Conservation (phyloP, 768 basidiomycete genomes). For the Boletus eberwhitei region DNA sequence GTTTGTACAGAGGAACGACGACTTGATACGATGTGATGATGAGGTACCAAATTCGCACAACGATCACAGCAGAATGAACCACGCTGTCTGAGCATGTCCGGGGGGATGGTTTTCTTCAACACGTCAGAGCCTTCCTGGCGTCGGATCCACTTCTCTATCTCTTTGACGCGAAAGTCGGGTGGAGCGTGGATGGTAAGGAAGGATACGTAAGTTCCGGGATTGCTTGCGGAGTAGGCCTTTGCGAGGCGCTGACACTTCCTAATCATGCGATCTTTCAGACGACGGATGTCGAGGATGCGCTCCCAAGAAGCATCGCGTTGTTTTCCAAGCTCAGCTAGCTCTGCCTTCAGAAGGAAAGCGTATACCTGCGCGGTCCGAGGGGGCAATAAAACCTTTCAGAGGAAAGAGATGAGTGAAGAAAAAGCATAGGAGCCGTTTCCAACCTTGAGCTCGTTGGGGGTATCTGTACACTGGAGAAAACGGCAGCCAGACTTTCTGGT, state of each 20-base stretch:
- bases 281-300: slow-evolving; percentile 69
- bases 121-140: slow-evolving; percentile 38
- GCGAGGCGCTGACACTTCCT: slow-evolving; percentile 71
- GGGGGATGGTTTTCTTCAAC: slow-evolving; percentile 18
- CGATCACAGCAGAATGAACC: slow-evolving; percentile 34
- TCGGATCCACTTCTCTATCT: slow-evolving; percentile 77
- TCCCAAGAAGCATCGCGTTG: slow-evolving; percentile 59
- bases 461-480: slow-evolving; percentile 74
- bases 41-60: slow-evolving; percentile 33
- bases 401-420: slow-evolving; percentile 3
- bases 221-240: slow-evolving; percentile 40
- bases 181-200: slow-evolving; percentile 71
- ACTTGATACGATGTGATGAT: slow-evolving; percentile 25
- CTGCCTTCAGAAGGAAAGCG: slow-evolving; percentile 59
- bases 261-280: slow-evolving; percentile 78
- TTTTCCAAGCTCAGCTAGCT: slow-evolving; percentile 58
- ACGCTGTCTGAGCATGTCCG: slow-evolving; percentile 24
- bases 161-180: slow-evolving; percentile 68
- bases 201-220: slow-evolving; percentile 38
- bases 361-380: slow-evolving; percentile 66
- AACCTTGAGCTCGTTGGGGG: slow-evolving; percentile 72
- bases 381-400: slow-evolving; percentile 61
- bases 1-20: slow-evolving; percentile 29
- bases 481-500: slow-evolving; percentile 59
- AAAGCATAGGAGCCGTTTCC: slow-evolving; percentile 1